phyloP scores from a whole-genome alignment of 106 monocot species.

The Dendrobium catenatum region DNA sequence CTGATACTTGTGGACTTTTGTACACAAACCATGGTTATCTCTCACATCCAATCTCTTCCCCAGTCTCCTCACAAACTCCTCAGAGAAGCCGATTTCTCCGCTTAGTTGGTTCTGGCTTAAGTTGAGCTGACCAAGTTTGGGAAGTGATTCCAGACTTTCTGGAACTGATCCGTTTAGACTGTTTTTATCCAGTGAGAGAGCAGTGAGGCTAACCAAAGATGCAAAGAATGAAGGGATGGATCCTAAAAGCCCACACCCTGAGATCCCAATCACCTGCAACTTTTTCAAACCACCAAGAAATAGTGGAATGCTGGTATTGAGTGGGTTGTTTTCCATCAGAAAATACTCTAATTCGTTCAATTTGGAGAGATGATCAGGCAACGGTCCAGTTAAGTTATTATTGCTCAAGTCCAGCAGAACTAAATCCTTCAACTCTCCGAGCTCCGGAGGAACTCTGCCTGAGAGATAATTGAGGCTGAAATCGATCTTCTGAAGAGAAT shows the following conservation, averaged over 20 bases:
- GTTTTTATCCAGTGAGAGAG: conserved; percentile 52
- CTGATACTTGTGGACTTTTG: conserved; percentile 12
- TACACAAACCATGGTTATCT: conserved; percentile 48
- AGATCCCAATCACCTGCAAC: conserved; percentile 43
- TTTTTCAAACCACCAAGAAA: conserved; percentile 30
- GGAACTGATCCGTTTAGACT: conserved; percentile 52
- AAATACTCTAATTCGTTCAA: conserved; percentile 43
- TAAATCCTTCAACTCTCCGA: conserved; percentile 28
- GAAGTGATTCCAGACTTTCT: conserved; percentile 22
- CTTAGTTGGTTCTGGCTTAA: conserved; percentile 56
- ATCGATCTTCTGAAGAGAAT: conserved; percentile 46
- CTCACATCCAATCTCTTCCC: conserved; percentile 55
- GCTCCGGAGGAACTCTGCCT: conserved; percentile 26
- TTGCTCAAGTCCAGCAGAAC: conserved; percentile 54
- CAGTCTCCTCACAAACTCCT: conserved; percentile 50
- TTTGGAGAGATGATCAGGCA: conserved; percentile 28
- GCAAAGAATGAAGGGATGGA: conserved; percentile 36
- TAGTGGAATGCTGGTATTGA: conserved; percentile 28
- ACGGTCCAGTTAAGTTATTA: conserved; percentile 42
- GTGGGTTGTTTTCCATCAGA: conserved; percentile 47
- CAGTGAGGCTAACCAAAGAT: conserved; percentile 25
- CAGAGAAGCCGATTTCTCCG: conserved; percentile 42
- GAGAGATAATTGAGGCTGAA: conserved; percentile 52
- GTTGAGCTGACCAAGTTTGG: conserved; percentile 51
- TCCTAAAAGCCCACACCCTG: conserved; percentile 38